These are phyloP conservation scores for Cladosporium oxysporum DNA, from an alignment of 2,329 filamentous ascomycete species.

Conservation along the genomic window DNA sequence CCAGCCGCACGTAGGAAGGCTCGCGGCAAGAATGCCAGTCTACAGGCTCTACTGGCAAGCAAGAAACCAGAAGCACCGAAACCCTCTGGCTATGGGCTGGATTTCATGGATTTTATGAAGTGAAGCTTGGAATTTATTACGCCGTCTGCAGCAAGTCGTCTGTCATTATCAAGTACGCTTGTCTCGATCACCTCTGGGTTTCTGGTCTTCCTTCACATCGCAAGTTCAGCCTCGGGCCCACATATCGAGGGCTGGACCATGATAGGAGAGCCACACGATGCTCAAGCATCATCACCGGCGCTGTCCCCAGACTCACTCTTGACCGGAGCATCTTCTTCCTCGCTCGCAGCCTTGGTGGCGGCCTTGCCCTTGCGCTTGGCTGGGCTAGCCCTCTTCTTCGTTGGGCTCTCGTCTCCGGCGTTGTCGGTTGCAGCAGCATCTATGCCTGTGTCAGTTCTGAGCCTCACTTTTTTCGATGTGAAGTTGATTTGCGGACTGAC, in stretches of 20 bases:
- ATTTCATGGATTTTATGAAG: slow-evolving; percentile 23
- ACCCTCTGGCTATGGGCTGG: slow-evolving; percentile 16
- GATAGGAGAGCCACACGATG: background rate
- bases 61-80: slow-evolving; percentile 14
- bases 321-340: background rate
- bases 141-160: no score
- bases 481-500: background rate
- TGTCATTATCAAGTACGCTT: background rate
- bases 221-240: background rate
- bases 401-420: background rate
- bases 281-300: background rate
- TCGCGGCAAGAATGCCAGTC: slow-evolving; percentile 16
- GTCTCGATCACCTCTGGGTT: background rate
- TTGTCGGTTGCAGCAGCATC: background rate
- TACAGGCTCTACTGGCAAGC: slow-evolving; percentile 18
- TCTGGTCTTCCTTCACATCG: background rate
- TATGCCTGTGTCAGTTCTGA: background rate
- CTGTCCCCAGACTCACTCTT: background rate
- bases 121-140: background rate
- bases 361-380: slow-evolving; percentile 12
- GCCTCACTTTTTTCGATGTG: background rate
- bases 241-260: background rate
- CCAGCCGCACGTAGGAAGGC: slow-evolving; percentile 15
- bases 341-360: background rate
- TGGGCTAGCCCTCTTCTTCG: slow-evolving; percentile 14